Evolutionary conservation across 2,329 filamentous ascomycete species (phyloP).

Genomic region (Aspergillus hortae): DNA sequence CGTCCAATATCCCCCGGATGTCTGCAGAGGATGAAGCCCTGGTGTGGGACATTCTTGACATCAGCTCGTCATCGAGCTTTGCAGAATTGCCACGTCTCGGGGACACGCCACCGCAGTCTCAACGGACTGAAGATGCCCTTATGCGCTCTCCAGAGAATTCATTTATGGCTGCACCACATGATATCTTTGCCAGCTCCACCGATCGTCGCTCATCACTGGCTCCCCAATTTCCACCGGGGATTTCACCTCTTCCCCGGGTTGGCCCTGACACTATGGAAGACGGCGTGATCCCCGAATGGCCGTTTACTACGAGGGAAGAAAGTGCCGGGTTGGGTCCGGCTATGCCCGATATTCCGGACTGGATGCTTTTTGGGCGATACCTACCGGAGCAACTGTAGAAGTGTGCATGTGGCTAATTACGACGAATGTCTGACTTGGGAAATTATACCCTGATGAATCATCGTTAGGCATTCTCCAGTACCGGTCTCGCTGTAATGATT

Average conservation of each 20-base stretch:
- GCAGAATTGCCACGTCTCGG: background rate
- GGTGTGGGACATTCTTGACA: conserved; percentile 26
- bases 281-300: conserved; percentile 14
- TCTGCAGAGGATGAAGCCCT: conserved; percentile 20
- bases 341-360: conserved; percentile 22
- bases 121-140: background rate
- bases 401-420: background rate
- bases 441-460: background rate
- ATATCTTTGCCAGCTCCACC: background rate
- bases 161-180: background rate
- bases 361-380: conserved; percentile 22
- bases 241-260: background rate
- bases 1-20: conserved; percentile 23
- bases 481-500: background rate
- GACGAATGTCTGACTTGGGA: too few relatives aligned
- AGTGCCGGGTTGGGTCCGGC: conserved; percentile 7
- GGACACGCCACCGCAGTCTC: background rate
- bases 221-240: background rate
- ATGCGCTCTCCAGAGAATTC: background rate
- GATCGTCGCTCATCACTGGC: background rate
- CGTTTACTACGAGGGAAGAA: conserved; percentile 9
- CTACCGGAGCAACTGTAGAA: conserved; percentile 19
- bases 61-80: conserved; percentile 14
- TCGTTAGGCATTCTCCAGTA: background rate
- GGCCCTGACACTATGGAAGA: background rate